A percentile compares a stretch with the other conserved stretches of the same genome.
Conservation (phyloP, 1,139 yeast species). For the Magnusiomyces ingens region DNA sequence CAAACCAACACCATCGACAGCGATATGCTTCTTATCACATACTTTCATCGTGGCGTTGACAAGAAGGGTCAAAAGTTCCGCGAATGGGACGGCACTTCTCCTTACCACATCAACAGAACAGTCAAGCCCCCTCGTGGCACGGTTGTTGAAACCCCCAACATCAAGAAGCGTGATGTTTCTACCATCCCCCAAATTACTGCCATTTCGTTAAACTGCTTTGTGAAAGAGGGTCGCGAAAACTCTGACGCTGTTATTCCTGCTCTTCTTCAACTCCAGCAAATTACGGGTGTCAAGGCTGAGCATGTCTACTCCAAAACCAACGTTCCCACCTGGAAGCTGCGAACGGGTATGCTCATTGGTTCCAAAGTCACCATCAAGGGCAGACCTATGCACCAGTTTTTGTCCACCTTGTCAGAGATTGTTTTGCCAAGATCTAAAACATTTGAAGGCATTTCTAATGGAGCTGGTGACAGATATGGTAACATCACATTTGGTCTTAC, state of each 20-base stretch:
- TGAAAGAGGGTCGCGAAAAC: slow-evolving; percentile 64
- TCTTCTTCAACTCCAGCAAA: slow-evolving; percentile 77
- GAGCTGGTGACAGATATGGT: slow-evolving; percentile 80
- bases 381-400: slow-evolving; percentile 76
- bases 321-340: slow-evolving; percentile 79
- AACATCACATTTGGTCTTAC: slow-evolving; percentile 79
- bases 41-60: slow-evolving; percentile 54
- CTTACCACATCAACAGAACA: slow-evolving; percentile 77
- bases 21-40: slow-evolving; percentile 72
- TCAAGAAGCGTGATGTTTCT: slow-evolving; percentile 54
- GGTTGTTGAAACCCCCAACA: slow-evolving; percentile 62
- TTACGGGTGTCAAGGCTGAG: slow-evolving; percentile 82
- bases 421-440: slow-evolving; percentile 92
- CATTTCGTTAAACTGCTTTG: slow-evolving; percentile 69
- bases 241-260: slow-evolving; percentile 74
- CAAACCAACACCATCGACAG: slow-evolving; percentile 65
- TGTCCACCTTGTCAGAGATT: slow-evolving; percentile 79
- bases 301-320: slow-evolving; percentile 69
- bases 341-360: slow-evolving; percentile 89
- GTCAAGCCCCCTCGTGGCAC: slow-evolving; percentile 39
- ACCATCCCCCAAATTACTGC: slow-evolving; percentile 68
- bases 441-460: slow-evolving; percentile 67
- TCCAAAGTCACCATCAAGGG: slow-evolving; percentile 78
- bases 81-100: slow-evolving; percentile 83
- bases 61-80: slow-evolving; percentile 63